phyloP scores from a whole-genome alignment of 169 alveolate species.

The Eimeria brunetti region DNA sequence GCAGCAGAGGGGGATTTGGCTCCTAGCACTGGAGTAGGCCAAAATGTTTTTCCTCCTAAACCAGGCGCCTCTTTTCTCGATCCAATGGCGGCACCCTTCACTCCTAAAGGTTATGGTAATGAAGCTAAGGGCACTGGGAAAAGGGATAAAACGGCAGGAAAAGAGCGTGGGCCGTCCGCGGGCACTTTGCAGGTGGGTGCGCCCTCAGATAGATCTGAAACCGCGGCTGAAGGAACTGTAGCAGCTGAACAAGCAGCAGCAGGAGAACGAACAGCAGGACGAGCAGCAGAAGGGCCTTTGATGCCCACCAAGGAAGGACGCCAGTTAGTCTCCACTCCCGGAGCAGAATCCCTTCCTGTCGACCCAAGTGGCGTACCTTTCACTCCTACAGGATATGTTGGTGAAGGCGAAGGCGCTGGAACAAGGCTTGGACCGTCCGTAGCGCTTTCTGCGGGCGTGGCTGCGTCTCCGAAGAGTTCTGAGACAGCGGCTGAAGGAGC shows the following conservation, averaged over 20 bases:
- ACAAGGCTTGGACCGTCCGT: neutral
- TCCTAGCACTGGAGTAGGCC: neutral
- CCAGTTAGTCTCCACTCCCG: neutral
- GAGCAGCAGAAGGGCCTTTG: neutral
- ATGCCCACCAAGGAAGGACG: neutral
- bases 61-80: neutral
- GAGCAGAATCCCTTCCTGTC: neutral
- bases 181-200: neutral
- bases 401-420: neutral
- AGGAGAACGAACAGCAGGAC: neutral
- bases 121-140: neutral
- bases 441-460: neutral
- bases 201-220: neutral
- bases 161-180: neutral
- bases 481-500: neutral
- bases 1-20: neutral
- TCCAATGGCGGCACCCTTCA: neutral
- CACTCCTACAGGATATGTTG: neutral
- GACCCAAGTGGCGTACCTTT: neutral
- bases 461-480: neutral
- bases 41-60: neutral
- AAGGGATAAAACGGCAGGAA: neutral
- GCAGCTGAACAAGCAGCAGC: constrained; percentile 1
- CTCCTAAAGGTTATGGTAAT: neutral
- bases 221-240: neutral